Evolutionary conservation across 2,329 filamentous ascomycete genomes (phyloP), one percentile per base, ranked within the genome.

Genomic region (Myrmaecium sp.): DNA sequence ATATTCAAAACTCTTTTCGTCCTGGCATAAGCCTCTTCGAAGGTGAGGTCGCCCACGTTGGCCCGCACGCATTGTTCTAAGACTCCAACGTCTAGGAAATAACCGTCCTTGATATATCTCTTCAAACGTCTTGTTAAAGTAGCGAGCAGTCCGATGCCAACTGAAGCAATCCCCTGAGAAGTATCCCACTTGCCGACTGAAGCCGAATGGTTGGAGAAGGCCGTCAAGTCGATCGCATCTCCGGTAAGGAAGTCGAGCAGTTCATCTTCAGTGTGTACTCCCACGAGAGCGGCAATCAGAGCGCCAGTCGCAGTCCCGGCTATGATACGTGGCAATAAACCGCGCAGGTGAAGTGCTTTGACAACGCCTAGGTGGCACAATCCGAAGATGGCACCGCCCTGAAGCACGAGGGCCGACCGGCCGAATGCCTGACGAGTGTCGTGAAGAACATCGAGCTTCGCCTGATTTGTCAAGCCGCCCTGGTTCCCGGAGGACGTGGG

Each of bases 1-100:
- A 95, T 94, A 46, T 94, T 94, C 38, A 95, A 58, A 3, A 92
- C 73, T 26, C 82, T 64, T 44, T 89, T 89, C 20, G 82, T 93
- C 33, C 72, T 70, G 27, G 74, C 68, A 43, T 84, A 93, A 1
- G 86, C 86, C 54, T 94, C 86, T 49, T 91, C 81, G 43, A 95
- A 95, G 0, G 84, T 94, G 34, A 92, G 48, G 41, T 93, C 78
- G 6, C 83, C 84, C 9, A 93, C 73, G 38, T 93, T 92, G 9
- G 74, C 71, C 30, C 76, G 67, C 9, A 94, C 76, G 38, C 81
- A 86, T 31, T 84, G 70, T 44, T 91, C 82, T 23, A 95, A 55
- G 6, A 91, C 74, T 21, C 66, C 69, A 3, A 81, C 70, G 46
- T 94, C 83, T 16, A 92, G 64, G 32, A 93, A 78, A 43, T 91